A percentile compares a stretch with the other conserved stretches of the same genome.
phyloP scores from a whole-genome alignment of 192 early-diverging fungal species.

The Coemansia sp. region DNA sequence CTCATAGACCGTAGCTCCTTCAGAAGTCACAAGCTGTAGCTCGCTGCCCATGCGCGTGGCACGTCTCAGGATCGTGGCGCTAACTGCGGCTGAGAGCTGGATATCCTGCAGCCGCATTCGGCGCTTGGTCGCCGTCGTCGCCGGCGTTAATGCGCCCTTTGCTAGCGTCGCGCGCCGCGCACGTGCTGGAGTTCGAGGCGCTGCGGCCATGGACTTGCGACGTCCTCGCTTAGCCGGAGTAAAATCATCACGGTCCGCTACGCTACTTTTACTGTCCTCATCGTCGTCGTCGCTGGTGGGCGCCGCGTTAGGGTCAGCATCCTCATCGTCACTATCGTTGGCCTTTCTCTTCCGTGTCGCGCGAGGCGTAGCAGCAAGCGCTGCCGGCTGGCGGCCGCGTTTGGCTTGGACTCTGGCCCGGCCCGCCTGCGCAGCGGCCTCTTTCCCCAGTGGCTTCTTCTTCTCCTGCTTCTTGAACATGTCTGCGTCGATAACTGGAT shows the following conservation, averaged over 20 bases:
- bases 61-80: slow-evolving; percentile 20
- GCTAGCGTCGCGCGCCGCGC: slow-evolving; percentile 3
- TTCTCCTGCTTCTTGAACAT: slow-evolving; percentile 28
- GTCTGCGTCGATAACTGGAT: slow-evolving; percentile 10
- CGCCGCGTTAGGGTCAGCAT: not conserved
- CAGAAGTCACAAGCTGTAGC: slow-evolving; percentile 5
- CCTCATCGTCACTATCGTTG: slow-evolving; percentile 9
- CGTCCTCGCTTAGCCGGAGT: slow-evolving; percentile 4
- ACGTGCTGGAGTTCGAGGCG: slow-evolving; percentile 2
- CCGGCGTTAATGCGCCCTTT: slow-evolving; percentile 1
- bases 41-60: slow-evolving; percentile 21
- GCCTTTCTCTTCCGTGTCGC: slow-evolving; percentile 10
- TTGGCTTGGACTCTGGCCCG: slow-evolving; percentile 20
- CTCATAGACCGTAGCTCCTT: slow-evolving; percentile 57
- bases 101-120: slow-evolving; percentile 40
- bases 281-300: slow-evolving; percentile 10
- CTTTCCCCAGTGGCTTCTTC: slow-evolving; percentile 20
- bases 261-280: slow-evolving; percentile 1
- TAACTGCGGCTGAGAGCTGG: slow-evolving; percentile 31
- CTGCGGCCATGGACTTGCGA: not conserved
- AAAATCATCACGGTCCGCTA: slow-evolving; percentile 5
- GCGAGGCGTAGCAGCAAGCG: not conserved
- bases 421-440: slow-evolving; percentile 14
- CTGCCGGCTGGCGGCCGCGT: not conserved
- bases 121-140: slow-evolving; percentile 20